Conservation (phyloP, 768 basidiomycete species). For the Lanmaoa pseudosensibilis region DNA sequence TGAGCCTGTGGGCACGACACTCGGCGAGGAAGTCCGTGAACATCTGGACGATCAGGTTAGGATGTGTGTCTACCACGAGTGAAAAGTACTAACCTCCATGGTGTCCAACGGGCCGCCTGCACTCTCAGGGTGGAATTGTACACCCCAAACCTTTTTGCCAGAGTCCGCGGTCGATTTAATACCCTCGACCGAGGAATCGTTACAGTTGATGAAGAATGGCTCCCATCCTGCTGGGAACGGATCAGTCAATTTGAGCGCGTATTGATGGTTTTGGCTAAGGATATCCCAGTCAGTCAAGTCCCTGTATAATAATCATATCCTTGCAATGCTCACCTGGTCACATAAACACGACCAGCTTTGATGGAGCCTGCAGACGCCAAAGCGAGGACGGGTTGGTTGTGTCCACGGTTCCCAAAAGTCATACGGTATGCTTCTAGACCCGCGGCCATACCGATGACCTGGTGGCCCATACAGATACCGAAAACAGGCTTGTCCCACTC, state of each 20-base stretch:
- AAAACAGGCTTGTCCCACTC: conserved; percentile 96
- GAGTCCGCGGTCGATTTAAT: conserved; percentile 92
- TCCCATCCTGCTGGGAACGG: conserved; percentile 98
- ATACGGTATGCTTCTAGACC: conserved; percentile 96
- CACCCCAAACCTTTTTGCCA: conserved; percentile 93
- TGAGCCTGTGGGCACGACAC: conserved; percentile 61
- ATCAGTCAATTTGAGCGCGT: conserved; percentile 91
- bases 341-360: conserved; percentile 94
- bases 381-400: conserved; percentile 97
- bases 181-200: conserved; percentile 97
- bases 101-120: conserved; percentile 98
- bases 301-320: neutral
- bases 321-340: conserved; percentile 65
- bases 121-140: conserved; percentile 99
- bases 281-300: conserved; percentile 4
- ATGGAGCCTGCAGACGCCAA: conserved; percentile 92
- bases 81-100: conserved; percentile 67
- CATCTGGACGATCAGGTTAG: conserved; percentile 55
- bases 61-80: neutral
- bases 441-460: conserved; percentile 96
- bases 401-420: conserved; percentile 99
- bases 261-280: conserved; percentile 92
- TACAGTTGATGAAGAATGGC: conserved; percentile 99
- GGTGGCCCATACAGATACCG: conserved; percentile 99
- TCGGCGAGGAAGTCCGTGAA: conserved; percentile 88